Evolutionary conservation across 345 rosid species (phyloP).

Genomic region (Brassica incana): DNA sequence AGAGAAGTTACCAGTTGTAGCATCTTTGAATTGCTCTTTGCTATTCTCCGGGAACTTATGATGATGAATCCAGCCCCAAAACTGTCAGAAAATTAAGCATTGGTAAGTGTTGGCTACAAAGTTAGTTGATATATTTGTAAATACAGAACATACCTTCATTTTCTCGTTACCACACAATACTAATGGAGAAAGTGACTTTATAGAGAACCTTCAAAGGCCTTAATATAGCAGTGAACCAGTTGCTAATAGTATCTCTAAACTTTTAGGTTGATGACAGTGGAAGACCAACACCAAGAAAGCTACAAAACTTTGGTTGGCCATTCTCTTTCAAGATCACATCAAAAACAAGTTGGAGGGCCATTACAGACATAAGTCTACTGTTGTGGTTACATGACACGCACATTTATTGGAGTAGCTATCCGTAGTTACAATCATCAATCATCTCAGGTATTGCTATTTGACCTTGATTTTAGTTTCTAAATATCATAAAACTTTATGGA

Average conservation of each 20-base stretch:
- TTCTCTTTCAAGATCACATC: constrained; percentile 71
- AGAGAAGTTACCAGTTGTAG: constrained; percentile 55
- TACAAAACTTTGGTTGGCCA: constrained; percentile 75
- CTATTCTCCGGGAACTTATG: constrained; percentile 51
- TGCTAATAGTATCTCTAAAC: constrained; percentile 45
- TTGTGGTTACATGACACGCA: constrained; percentile 35
- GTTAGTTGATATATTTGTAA: constrained; percentile 22
- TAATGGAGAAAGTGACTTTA: constrained; percentile 41
- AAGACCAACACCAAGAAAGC: constrained; percentile 66
- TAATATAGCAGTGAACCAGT: constrained; percentile 39
- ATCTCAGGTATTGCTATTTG: constrained; percentile 27
- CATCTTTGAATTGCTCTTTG: constrained; percentile 60
- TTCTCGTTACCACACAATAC: constrained; percentile 41
- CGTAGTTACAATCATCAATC: constrained; percentile 20
- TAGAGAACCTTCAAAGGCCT: constrained; percentile 39
- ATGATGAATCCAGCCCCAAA: constrained; percentile 79
- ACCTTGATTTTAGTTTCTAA: constrained; percentile 16
- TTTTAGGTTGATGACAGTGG: constrained; percentile 43
- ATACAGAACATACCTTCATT: constrained; percentile 65
- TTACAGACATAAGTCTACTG: constrained; percentile 40
- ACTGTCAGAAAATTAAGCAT: constrained; percentile 55
- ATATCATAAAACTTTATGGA: neutral
- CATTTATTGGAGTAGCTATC: constrained; percentile 42
- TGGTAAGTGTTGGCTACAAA: constrained; percentile 37
- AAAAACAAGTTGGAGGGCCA: constrained; percentile 40